Percentiles rank a stretch among this genome's conserved stretches.
These are phyloP conservation scores for Penicillium ucsense DNA, from an alignment of 495 filamentous ascomycete genomes.

Conservation along the genomic window DNA sequence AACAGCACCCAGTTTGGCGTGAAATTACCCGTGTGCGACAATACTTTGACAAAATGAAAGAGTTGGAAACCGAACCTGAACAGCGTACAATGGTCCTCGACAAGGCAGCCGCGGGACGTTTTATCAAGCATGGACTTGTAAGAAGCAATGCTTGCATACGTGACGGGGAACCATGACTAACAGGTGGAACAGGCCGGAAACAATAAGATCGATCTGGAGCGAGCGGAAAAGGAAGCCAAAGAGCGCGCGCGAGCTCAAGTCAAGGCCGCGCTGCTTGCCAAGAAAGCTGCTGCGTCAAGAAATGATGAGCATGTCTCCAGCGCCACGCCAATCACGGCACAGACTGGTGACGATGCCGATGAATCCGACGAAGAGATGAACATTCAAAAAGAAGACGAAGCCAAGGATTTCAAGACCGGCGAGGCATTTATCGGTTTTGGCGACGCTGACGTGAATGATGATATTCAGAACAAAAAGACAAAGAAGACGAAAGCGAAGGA, in stretches of 20 bases:
- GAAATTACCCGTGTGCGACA: slow-evolving; percentile 79
- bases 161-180: not conserved
- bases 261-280: slow-evolving; percentile 37
- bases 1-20: slow-evolving; percentile 71
- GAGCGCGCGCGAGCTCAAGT: slow-evolving; percentile 41
- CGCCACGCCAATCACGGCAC: slow-evolving; percentile 13
- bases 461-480: slow-evolving; percentile 2
- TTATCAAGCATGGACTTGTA: slow-evolving; percentile 73
- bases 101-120: slow-evolving; percentile 67
- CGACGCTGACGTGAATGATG: not conserved
- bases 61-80: slow-evolving; percentile 42
- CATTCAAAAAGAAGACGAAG: slow-evolving; percentile 1
- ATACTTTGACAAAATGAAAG: slow-evolving; percentile 90
- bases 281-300: slow-evolving; percentile 15
- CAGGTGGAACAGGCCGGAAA: slow-evolving; percentile 46
- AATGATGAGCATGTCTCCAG: slow-evolving; percentile 11
- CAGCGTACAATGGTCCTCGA: slow-evolving; percentile 57
- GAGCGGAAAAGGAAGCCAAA: slow-evolving; percentile 43
- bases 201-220: slow-evolving; percentile 46
- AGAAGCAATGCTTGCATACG: slow-evolving; percentile 8
- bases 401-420: not conserved
- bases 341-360: slow-evolving; percentile 16
- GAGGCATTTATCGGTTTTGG: not conserved
- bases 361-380: slow-evolving; percentile 15
- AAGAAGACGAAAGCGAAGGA: slow-evolving; percentile 14